Evolutionary conservation across 75 land plant species (phyloP).

Genomic region (Cupressus sempervirens): DNA sequence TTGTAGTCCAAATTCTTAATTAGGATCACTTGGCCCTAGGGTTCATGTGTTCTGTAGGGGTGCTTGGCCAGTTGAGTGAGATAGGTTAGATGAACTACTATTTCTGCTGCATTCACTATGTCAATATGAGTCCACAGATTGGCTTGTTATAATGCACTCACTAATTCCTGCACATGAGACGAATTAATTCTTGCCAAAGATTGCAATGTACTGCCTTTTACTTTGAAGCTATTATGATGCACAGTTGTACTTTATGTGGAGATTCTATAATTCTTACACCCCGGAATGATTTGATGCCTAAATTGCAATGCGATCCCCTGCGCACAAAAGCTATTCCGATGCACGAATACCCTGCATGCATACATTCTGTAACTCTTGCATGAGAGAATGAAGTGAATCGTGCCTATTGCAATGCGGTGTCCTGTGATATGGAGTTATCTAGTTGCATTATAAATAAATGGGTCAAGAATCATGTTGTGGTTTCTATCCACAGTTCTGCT

Average conservation of each 20-base stretch:
- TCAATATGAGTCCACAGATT: background rate
- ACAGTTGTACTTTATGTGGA: background rate
- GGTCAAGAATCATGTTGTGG: background rate
- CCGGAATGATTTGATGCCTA: background rate
- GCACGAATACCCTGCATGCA: no score
- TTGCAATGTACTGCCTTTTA: background rate
- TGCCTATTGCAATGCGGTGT: background rate
- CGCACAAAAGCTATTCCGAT: background rate
- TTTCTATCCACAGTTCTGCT: background rate
- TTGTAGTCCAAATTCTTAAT: no score
- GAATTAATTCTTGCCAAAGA: background rate
- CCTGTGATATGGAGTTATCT: background rate
- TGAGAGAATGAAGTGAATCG: background rate
- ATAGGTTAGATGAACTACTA: background rate
- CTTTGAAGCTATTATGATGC: background rate
- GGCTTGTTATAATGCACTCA: background rate
- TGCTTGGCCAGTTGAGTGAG: background rate
- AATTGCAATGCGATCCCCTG: background rate
- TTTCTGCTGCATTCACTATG: background rate
- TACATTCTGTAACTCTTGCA: background rate
- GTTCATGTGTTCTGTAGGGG: background rate
- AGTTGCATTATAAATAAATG: background rate
- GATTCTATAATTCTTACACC: background rate
- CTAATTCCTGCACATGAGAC: background rate
- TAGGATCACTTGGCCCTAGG: background rate